A percentile compares a stretch with the other conserved stretches of the same genome.
These are phyloP conservation scores for Oidiodendron maius DNA, from an alignment of 495 filamentous ascomycete genomes.

Conservation along the genomic window DNA sequence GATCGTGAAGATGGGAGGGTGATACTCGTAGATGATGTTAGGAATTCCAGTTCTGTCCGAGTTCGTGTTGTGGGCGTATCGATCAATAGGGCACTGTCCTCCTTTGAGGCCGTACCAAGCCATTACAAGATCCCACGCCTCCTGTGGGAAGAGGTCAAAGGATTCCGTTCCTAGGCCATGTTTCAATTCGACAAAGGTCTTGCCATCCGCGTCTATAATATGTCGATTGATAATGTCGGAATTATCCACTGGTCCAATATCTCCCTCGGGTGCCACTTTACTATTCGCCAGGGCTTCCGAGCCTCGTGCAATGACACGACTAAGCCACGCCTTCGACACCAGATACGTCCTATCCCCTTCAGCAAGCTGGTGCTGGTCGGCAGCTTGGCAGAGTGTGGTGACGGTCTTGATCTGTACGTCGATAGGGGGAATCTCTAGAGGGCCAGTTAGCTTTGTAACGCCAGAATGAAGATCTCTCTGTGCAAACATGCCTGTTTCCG, in stretches of 20 bases:
- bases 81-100: slow-evolving; percentile 65
- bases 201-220: slow-evolving; percentile 34
- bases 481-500: slow-evolving; percentile 11
- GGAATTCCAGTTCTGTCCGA: slow-evolving; percentile 42
- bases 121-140: slow-evolving; percentile 76
- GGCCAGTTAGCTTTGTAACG: not conserved
- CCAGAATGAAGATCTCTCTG: too few species aligned
- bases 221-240: slow-evolving; percentile 56
- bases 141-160: slow-evolving; percentile 69
- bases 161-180: slow-evolving; percentile 63
- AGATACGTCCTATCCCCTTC: slow-evolving; percentile 74
- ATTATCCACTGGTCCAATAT: slow-evolving; percentile 84
- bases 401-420: slow-evolving; percentile 77
- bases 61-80: slow-evolving; percentile 71
- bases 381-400: slow-evolving; percentile 49
- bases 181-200: slow-evolving; percentile 68
- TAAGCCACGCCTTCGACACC: slow-evolving; percentile 75
- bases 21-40: slow-evolving; percentile 76
- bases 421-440: slow-evolving; percentile 42
- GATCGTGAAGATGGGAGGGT: slow-evolving; percentile 82
- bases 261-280: slow-evolving; percentile 58
- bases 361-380: slow-evolving; percentile 42
- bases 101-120: slow-evolving; percentile 74
- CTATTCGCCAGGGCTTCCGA: slow-evolving; percentile 42
- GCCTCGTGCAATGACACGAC: slow-evolving; percentile 63